Evolutionary conservation across 2,329 filamentous ascomycete species (phyloP), one percentile per base, ranked within the genome.

Genomic region (Chalaropsis thielavioides): DNA sequence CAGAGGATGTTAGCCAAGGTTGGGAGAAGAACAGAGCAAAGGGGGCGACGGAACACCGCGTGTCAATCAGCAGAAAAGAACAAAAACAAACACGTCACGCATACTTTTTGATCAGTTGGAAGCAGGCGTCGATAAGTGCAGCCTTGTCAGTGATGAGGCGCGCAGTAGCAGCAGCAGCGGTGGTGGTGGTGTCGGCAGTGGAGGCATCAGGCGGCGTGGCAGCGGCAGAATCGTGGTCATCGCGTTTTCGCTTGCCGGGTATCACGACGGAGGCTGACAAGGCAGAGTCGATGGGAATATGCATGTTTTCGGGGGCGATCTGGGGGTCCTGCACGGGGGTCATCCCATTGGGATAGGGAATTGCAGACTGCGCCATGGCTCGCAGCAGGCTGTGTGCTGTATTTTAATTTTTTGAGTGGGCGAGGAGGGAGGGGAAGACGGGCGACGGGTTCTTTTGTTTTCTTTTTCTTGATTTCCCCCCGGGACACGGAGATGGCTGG

Each of bases 221-320:
- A 27, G 54, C 15, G 46, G 46, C 46, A 51, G 54, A n/a, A 35
- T 58, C 54, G 27, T 72, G 75, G 61, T 74, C 73, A 70, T 83
- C 81, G 77, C 82, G 82, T 75, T 85, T 85, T 73, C 83, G 77
- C 76, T 85, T 85, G 66, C 75, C 75, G 31, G 77, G 73, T 41
- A 76, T 70, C 63, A 72, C 54, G 24, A 56, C 35, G 63, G 60
- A 61, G 35, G 61, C 61, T 44, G 63, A 64, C 38, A 67, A 44
- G 58, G 64, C 64, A 19, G 67, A 66, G 46, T 66, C 58, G 49
- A 66, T 67, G 22, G 63, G 63, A 44, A 67, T 62, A 35, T 65
- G 63, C 43, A 35, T 41, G 44, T 40, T 43, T 19, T 56, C 61
- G 11, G 46, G 6, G 24, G 54, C 44, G 4, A 61, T 44, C 54